Conservation (phyloP, 768 basidiomycete species). For the Mycena floridula region DNA sequence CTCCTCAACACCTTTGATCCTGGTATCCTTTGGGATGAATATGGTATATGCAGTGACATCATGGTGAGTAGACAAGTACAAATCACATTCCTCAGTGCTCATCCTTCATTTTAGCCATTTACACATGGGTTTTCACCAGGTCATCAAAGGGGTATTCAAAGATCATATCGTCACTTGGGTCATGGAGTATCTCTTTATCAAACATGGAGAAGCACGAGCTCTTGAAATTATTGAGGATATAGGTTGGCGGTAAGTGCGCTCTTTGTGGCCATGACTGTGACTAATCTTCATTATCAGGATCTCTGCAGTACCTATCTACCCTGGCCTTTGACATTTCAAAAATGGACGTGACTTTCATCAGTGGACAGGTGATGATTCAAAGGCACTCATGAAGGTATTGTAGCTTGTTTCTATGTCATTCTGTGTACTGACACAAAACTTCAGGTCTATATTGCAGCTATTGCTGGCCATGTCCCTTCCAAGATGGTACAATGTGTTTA, state of each 20-base stretch:
- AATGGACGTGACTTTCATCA: slow-evolving; percentile 20
- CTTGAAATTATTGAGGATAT: slow-evolving; percentile 18
- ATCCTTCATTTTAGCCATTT: slow-evolving; percentile 15
- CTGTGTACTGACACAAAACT: no score
- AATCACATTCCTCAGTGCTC: neutral
- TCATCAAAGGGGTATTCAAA: slow-evolving; percentile 21
- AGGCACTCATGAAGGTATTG: slow-evolving; percentile 26
- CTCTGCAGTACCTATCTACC: slow-evolving; percentile 8
- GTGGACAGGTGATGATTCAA: slow-evolving; percentile 28
- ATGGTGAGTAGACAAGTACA: slow-evolving; percentile 4
- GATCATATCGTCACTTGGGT: slow-evolving; percentile 23
- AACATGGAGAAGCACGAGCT: slow-evolving; percentile 6
- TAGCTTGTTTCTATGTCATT: no score
- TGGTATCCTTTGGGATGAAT: slow-evolving; percentile 12
- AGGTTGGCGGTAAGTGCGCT: slow-evolving; percentile 13
- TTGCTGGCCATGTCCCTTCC: no score
- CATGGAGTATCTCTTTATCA: slow-evolving; percentile 11
- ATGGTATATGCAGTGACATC: slow-evolving; percentile 11
- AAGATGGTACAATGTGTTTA: no score
- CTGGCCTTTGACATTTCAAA: slow-evolving; percentile 16
- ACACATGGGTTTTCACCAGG: slow-evolving; percentile 17
- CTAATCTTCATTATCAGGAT: slow-evolving; percentile 7
- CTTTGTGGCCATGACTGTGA: neutral
- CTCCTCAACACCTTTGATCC: slow-evolving; percentile 5
- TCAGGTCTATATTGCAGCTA: no score